Evolutionary conservation across 345 rosid species (phyloP).

Genomic region (Lumnitzera racemosa): DNA sequence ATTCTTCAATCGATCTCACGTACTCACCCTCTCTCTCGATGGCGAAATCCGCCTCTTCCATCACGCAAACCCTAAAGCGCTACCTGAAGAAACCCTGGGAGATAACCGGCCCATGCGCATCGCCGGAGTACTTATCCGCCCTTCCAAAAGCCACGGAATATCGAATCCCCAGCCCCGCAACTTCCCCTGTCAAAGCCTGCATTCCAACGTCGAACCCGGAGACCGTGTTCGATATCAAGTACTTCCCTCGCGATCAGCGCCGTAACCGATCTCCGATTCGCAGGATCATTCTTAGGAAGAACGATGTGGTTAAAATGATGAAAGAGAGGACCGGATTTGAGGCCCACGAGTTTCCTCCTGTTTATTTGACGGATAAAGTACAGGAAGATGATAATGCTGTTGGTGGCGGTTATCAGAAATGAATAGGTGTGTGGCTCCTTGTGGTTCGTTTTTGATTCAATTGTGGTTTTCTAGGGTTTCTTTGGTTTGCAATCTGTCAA

Average conservation of each 20-base stretch:
- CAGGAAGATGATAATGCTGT: constrained; percentile 57
- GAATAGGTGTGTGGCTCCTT: background rate
- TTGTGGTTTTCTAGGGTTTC: background rate
- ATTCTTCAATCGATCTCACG: no score
- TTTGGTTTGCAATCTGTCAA: background rate
- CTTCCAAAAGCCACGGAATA: constrained; percentile 60
- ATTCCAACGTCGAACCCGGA: constrained; percentile 78
- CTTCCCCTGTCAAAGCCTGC: constrained; percentile 38
- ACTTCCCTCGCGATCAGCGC: constrained; percentile 72
- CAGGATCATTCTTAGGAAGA: constrained; percentile 62
- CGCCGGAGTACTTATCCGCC: constrained; percentile 66
- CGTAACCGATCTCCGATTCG: constrained; percentile 80
- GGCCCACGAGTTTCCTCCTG: constrained; percentile 61
- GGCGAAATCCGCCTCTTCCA: constrained; percentile 59
- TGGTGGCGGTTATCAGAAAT: constrained; percentile 66
- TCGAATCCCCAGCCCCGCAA: constrained; percentile 74
- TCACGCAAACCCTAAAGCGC: constrained; percentile 53
- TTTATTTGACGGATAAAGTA: constrained; percentile 52
- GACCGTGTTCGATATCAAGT: constrained; percentile 81
- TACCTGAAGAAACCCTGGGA: constrained; percentile 95
- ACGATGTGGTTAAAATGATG: constrained; percentile 71
- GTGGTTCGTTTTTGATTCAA: background rate
- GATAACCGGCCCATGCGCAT: constrained; percentile 83
- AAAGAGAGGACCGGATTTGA: constrained; percentile 63
- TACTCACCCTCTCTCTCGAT: constrained; percentile 5